Conservation (phyloP, 2,329 filamentous ascomycete species). For the Penicillium brasilianum region DNA sequence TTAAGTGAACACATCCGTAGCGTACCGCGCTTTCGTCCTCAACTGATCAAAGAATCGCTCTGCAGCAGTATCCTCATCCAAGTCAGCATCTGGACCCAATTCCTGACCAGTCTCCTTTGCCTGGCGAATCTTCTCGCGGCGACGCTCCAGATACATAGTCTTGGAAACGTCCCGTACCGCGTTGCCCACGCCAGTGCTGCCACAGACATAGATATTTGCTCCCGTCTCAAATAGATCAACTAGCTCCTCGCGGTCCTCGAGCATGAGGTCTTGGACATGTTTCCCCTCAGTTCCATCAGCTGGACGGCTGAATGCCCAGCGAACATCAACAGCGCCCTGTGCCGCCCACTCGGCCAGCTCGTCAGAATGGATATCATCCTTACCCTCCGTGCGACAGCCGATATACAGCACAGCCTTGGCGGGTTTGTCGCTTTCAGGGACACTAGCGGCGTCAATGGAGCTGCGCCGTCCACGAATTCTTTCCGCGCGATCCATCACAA, state of each 20-base stretch:
- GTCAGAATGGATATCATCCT: conserved; percentile 43
- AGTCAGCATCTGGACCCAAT: conserved; percentile 23
- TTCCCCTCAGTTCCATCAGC: conserved; percentile 54
- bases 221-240: conserved; percentile 53
- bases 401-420: conserved; percentile 44
- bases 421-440: conserved; percentile 26
- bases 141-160: conserved; percentile 39
- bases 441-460: conserved; percentile 17
- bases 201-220: conserved; percentile 69
- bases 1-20: conserved; percentile 63
- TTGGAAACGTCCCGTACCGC: conserved; percentile 52
- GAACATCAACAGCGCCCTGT: conserved; percentile 65
- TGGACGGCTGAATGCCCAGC: conserved; percentile 64
- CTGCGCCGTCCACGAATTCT: conserved; percentile 34
- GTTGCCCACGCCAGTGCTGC: conserved; percentile 59
- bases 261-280: conserved; percentile 60
- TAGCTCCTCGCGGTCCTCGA: conserved; percentile 53
- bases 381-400: conserved; percentile 42
- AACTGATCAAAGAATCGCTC: conserved; percentile 37
- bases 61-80: conserved; percentile 36
- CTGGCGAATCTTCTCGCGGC: conserved; percentile 41
- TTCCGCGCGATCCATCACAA: conserved; percentile 65
- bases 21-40: conserved; percentile 59
- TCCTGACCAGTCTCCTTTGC: conserved; percentile 44
- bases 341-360: conserved; percentile 61